Percentiles rank a stretch among this genome's conserved stretches.
Conservation (phyloP, 768 basidiomycete species). For the Suillus tomentosus region DNA sequence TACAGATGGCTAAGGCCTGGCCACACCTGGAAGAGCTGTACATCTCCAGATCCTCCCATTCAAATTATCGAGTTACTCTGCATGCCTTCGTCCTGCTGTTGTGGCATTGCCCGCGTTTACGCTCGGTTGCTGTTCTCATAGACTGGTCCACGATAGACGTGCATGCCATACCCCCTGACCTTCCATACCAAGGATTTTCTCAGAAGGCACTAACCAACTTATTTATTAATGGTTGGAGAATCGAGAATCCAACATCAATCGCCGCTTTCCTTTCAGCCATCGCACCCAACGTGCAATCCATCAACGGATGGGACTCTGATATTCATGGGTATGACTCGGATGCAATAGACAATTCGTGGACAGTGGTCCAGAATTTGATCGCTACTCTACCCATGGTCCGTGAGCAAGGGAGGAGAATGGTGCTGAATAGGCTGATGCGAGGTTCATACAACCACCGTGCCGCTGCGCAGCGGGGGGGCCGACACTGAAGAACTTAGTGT, state of each 20-base stretch:
- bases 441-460: background rate
- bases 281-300: slow-evolving; percentile 27
- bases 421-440: background rate
- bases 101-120: slow-evolving; percentile 3
- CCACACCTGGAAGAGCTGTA: background rate
- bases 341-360: slow-evolving; percentile 14
- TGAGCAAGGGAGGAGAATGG: background rate
- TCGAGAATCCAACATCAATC: background rate
- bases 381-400: slow-evolving; percentile 22
- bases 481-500: too few species aligned
- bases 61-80: background rate
- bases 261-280: slow-evolving; percentile 30
- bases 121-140: background rate
- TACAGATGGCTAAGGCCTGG: slow-evolving; percentile 2
- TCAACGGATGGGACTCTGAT: too few species aligned
- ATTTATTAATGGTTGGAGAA: too few species aligned
- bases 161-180: background rate
- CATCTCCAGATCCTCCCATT: background rate
- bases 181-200: slow-evolving; percentile 10
- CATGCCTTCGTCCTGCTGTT: slow-evolving; percentile 1
- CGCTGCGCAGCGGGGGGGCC: background rate
- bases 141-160: slow-evolving; percentile 5
- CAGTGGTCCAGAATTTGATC: slow-evolving; percentile 25
- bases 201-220: background rate
- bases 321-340: too few species aligned